Evolutionary conservation across 2,329 filamentous ascomycete genomes (phyloP).

Genomic region (Tolypocladium endophyticum): DNA sequence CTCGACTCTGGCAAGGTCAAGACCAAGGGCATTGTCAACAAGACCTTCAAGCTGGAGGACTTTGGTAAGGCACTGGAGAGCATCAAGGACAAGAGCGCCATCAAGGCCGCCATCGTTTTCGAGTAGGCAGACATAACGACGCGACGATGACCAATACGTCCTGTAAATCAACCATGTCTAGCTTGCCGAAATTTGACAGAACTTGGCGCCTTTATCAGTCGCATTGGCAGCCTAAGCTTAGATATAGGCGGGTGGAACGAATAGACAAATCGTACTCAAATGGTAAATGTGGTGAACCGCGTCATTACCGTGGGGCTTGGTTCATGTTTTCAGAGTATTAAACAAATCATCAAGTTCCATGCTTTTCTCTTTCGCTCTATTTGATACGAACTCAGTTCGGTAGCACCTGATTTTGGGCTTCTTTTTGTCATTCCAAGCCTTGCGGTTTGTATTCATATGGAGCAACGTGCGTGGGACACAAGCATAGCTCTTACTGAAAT

Average conservation of each 20-base stretch:
- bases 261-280: background rate
- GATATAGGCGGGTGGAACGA: background rate
- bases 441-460: too few species aligned
- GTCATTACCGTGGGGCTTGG: too few species aligned
- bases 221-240: background rate
- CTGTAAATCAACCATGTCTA: background rate
- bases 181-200: background rate
- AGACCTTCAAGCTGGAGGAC: conserved; percentile 62
- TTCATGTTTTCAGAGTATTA: too few species aligned
- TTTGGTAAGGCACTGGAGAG: conserved; percentile 60
- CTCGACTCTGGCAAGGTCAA: conserved; percentile 50
- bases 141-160: background rate
- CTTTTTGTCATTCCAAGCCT: too few species aligned
- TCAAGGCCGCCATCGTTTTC: conserved; percentile 65
- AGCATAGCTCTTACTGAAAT: too few species aligned
- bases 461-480: too few species aligned
- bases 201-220: background rate
- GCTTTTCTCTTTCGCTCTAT: too few species aligned
- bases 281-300: too few species aligned
- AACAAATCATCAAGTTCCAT: too few species aligned
- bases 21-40: conserved; percentile 61
- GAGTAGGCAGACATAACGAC: conserved; percentile 30
- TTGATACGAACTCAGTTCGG: too few species aligned
- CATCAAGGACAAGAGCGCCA: conserved; percentile 62
- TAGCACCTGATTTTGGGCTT: too few species aligned